Conservation (phyloP, 2,329 filamentous ascomycete species). For the Setomelanomma holmii region DNA sequence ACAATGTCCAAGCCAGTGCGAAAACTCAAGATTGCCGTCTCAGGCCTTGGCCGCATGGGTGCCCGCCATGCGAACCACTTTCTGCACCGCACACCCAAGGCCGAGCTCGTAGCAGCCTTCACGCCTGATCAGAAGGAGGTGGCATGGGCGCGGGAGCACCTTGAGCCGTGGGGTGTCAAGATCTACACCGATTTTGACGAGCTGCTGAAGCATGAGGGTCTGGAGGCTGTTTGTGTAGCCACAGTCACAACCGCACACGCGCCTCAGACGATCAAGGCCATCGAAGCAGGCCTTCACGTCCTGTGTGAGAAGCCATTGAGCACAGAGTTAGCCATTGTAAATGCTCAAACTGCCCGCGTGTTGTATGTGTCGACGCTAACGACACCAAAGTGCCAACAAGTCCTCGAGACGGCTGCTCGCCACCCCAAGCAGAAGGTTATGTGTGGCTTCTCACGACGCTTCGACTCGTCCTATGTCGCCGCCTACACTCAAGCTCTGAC, state of each 20-base stretch:
- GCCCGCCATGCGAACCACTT: conserved; percentile 58
- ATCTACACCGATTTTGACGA: conserved; percentile 63
- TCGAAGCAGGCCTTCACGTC: conserved; percentile 62
- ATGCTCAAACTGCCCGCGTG: conserved; percentile 25
- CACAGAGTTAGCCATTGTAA: conserved; percentile 65
- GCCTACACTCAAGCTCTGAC: conserved; percentile 60
- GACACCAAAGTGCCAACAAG: conserved; percentile 61
- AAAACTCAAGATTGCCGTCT: conserved; percentile 54
- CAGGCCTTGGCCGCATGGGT: conserved; percentile 60
- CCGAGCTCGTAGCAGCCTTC: conserved; percentile 57
- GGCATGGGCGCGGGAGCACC: conserved; percentile 58
- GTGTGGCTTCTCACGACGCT: conserved; percentile 71
- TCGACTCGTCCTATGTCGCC: conserved; percentile 70
- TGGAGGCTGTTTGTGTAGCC: conserved; percentile 64
- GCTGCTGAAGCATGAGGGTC: conserved; percentile 63
- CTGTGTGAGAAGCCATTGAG: conserved; percentile 67
- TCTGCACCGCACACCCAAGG: conserved; percentile 54
- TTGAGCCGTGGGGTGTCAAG: conserved; percentile 60
- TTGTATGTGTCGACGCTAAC: no score
- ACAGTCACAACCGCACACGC: conserved; percentile 64
- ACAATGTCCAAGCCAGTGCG: conserved; percentile 44
- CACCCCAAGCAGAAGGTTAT: conserved; percentile 70
- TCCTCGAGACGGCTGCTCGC: conserved; percentile 63
- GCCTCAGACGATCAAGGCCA: conserved; percentile 64
- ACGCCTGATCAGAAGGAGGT: conserved; percentile 52